Conservation (phyloP, 192 early-diverging fungal genomes). For the Lobulomyces angularis region DNA sequence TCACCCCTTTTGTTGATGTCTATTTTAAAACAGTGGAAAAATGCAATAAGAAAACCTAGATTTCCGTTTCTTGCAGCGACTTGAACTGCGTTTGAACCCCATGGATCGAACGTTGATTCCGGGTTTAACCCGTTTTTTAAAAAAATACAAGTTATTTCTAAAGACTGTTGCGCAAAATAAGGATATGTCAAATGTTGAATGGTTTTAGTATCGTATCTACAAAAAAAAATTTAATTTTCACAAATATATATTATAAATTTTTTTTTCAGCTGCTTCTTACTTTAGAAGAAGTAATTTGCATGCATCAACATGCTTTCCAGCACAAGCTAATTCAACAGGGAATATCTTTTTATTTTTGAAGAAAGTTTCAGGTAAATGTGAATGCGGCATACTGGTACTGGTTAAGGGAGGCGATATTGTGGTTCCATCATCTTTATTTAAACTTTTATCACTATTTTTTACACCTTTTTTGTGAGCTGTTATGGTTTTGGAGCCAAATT, state of each 20-base stretch:
- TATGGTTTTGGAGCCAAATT: background rate
- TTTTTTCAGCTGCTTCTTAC: background rate
- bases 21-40: conserved; percentile 13
- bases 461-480: background rate
- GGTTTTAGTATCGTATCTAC: conserved; percentile 18
- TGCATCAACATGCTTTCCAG: too few relatives aligned
- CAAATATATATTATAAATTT: background rate
- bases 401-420: background rate
- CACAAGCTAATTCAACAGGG: too few relatives aligned
- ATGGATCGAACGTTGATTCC: conserved; percentile 11
- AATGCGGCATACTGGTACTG: too few relatives aligned
- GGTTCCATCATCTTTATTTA: background rate
- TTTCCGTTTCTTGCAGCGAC: conserved; percentile 20
- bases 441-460: background rate
- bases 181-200: conserved; percentile 15
- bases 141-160: conserved; percentile 15
- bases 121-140: conserved; percentile 12
- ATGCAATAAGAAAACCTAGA: conserved; percentile 19
- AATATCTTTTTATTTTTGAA: too few relatives aligned
- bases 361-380: too few relatives aligned
- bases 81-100: conserved; percentile 19
- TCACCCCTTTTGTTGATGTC: conserved; percentile 18
- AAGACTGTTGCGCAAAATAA: conserved; percentile 17
- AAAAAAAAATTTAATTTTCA: conserved; percentile 4
- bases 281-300: too few relatives aligned